phyloP scores from a whole-genome alignment of 2,329 filamentous ascomycete species.

The Xylogone sp. region DNA sequence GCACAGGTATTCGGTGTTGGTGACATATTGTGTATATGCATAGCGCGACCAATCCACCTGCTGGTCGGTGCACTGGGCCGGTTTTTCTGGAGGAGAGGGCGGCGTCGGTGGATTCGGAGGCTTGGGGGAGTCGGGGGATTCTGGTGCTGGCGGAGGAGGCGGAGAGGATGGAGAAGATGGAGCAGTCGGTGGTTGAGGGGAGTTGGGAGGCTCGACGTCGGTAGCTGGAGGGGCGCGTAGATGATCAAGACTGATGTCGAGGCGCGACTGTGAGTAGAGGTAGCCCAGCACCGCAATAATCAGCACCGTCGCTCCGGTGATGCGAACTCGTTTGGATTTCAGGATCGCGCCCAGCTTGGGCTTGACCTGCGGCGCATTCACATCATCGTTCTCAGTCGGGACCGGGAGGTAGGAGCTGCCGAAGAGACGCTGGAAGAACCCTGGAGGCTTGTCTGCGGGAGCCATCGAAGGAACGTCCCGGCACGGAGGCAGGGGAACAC shows the following conservation, averaged over 20 bases:
- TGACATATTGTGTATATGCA: slow-evolving; percentile 48
- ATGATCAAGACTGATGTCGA: background rate
- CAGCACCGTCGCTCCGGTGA: slow-evolving; percentile 7
- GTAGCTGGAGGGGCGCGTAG: slow-evolving; percentile 15
- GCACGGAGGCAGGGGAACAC: too few relatives aligned
- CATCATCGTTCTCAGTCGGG: background rate
- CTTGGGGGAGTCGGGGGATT: background rate
- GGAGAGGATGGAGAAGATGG: slow-evolving; percentile 21
- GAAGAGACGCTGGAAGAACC: too few relatives aligned
- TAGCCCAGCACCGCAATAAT: slow-evolving; percentile 6
- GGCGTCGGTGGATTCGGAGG: slow-evolving; percentile 13
- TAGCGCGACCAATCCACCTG: slow-evolving; percentile 39
- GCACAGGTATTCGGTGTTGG: slow-evolving; percentile 42
- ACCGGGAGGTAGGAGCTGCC: too few relatives aligned
- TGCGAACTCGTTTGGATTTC: slow-evolving; percentile 31
- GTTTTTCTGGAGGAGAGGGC: slow-evolving; percentile 9
- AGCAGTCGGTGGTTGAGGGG: slow-evolving; percentile 26
- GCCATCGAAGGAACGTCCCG: too few relatives aligned
- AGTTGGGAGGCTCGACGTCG: slow-evolving; percentile 23
- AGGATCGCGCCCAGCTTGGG: slow-evolving; percentile 33
- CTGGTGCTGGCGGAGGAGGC: slow-evolving; percentile 11
- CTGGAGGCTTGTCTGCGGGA: too few relatives aligned
- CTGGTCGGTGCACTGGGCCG: background rate
- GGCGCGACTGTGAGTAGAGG: background rate
- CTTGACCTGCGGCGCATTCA: background rate